phyloP scores from a whole-genome alignment of 345 rosid genomes.

The Eucalyptus camaldulensis region DNA sequence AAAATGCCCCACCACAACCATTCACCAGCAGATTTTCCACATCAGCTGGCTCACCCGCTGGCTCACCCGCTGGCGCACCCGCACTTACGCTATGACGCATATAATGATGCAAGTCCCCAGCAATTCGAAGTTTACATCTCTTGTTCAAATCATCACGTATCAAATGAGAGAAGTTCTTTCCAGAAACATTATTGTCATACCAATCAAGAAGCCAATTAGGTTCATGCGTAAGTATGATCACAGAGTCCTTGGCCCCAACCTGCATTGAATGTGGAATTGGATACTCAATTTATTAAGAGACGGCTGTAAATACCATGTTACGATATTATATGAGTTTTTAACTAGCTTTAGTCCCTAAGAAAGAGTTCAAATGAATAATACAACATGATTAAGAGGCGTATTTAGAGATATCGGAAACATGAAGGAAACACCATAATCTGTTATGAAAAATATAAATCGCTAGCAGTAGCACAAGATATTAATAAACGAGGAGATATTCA shows the following conservation, averaged over 20 bases:
- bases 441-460: neutral
- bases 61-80: slow-evolving; percentile 56
- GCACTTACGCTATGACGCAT: slow-evolving; percentile 79
- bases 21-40: slow-evolving; percentile 89
- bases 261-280: slow-evolving; percentile 5
- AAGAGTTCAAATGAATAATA: neutral
- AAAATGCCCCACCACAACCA: slow-evolving; percentile 96
- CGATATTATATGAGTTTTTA: no score
- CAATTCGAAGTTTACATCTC: slow-evolving; percentile 88
- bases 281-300: neutral
- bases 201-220: slow-evolving; percentile 99
- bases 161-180: slow-evolving; percentile 71
- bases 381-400: neutral
- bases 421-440: neutral
- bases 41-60: slow-evolving; percentile 49
- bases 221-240: slow-evolving; percentile 86
- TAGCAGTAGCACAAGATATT: neutral
- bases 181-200: slow-evolving; percentile 46
- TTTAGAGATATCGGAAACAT: neutral
- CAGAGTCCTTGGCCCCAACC: slow-evolving; percentile 62
- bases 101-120: slow-evolving; percentile 93
- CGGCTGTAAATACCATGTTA: neutral
- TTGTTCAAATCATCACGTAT: slow-evolving; percentile 64
- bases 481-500: neutral
- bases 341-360: neutral